A percentile compares a stretch with the other conserved stretches of the same genome.
Evolutionary conservation across 1,139 yeast genomes (phyloP).

Genomic region (Zhuliangozyma parablackwelliae): DNA sequence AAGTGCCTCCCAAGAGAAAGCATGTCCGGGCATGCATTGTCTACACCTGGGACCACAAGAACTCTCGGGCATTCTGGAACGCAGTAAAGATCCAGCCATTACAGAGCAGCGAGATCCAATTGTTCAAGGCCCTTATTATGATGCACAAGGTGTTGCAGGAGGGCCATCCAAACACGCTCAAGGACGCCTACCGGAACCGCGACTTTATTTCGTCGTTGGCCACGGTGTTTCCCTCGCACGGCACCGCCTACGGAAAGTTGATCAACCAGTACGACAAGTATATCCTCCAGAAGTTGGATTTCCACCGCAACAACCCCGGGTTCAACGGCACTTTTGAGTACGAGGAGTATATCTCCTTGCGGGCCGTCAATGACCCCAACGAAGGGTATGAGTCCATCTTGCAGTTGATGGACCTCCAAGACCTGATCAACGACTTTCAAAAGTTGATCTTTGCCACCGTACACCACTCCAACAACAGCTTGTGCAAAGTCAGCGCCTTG

Average conservation of each 20-base stretch:
- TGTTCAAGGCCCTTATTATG: conserved; percentile 83
- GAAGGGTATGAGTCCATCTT: conserved; percentile 90
- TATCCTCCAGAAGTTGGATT: conserved; percentile 68
- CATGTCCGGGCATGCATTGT: conserved; percentile 94
- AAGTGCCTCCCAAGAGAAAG: conserved; percentile 90
- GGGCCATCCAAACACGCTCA: conserved; percentile 83
- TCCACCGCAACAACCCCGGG: conserved; percentile 81
- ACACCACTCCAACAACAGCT: conserved; percentile 60
- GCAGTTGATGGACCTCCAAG: conserved; percentile 85
- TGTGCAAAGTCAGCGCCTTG: conserved; percentile 81
- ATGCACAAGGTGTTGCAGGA: conserved; percentile 94
- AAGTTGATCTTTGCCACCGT: conserved; percentile 73
- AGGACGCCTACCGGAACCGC: conserved; percentile 74
- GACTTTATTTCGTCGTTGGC: conserved; percentile 41
- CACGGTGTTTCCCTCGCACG: conserved; percentile 37
- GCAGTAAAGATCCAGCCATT: conserved; percentile 77
- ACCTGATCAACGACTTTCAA: conserved; percentile 75
- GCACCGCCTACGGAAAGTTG: conserved; percentile 62
- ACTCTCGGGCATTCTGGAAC: conserved; percentile 84
- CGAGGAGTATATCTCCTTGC: conserved; percentile 85
- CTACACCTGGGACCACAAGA: conserved; percentile 93
- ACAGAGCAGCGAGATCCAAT: conserved; percentile 75
- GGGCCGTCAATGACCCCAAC: conserved; percentile 88
- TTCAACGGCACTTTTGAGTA: conserved; percentile 95
- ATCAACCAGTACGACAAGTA: conserved; percentile 74